Evolutionary conservation across 1,139 yeast genomes (phyloP).

Genomic region (Debaryomyces coudertii): DNA sequence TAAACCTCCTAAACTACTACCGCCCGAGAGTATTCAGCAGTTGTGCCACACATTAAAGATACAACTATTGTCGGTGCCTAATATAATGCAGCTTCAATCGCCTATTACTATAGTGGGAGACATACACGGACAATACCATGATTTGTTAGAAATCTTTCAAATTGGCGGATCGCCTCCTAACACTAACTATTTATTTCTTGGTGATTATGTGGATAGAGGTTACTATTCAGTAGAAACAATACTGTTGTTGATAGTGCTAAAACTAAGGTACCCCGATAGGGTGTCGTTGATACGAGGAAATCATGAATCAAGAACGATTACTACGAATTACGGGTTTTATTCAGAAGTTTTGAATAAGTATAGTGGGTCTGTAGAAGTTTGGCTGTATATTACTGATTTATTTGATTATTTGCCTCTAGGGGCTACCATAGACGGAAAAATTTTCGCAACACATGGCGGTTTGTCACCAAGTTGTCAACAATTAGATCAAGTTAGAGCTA

Average conservation of each 20-base stretch:
- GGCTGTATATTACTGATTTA: slow-evolving; percentile 88
- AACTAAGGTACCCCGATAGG: slow-evolving; percentile 82
- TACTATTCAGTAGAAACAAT: slow-evolving; percentile 92
- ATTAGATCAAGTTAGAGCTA: slow-evolving; percentile 84
- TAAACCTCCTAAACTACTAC: slow-evolving; percentile 48
- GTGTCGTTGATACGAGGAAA: slow-evolving; percentile 86
- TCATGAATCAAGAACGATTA: slow-evolving; percentile 94
- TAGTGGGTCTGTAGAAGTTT: slow-evolving; percentile 72
- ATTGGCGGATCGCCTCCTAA: slow-evolving; percentile 94
- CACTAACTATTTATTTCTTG: slow-evolving; percentile 88
- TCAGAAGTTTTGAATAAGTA: slow-evolving; percentile 92
- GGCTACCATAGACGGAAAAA: slow-evolving; percentile 87
- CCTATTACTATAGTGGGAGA: slow-evolving; percentile 99
- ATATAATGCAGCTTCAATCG: slow-evolving; percentile 78
- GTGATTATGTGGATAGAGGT: slow-evolving; percentile 92
- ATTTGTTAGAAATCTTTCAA: slow-evolving; percentile 83
- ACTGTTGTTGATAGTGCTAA: slow-evolving; percentile 77
- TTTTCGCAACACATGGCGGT: slow-evolving; percentile 98
- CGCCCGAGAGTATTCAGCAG: slow-evolving; percentile 45
- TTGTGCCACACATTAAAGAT: slow-evolving; percentile 48
- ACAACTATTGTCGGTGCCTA: slow-evolving; percentile 48
- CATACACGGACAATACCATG: slow-evolving; percentile 97
- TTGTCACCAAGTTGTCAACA: slow-evolving; percentile 92
- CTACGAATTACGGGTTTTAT: slow-evolving; percentile 95
- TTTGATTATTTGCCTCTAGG: slow-evolving; percentile 90